phyloP scores from a whole-genome alignment of 2,329 filamentous ascomycete species.

The Curvularia hawaiiensis region DNA sequence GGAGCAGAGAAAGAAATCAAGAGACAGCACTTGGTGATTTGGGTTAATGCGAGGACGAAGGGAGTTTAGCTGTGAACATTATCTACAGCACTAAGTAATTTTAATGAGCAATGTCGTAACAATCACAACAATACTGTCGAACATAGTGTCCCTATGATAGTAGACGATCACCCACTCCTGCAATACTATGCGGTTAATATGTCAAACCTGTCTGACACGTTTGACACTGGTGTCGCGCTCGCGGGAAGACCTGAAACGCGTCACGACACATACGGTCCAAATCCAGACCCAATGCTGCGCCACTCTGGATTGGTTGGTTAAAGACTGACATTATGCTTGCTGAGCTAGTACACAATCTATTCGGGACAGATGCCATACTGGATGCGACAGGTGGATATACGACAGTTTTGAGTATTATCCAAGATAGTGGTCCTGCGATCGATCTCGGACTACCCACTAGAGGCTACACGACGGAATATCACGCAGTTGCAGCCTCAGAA shows the following conservation, averaged over 20 bases:
- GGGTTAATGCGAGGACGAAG: background rate
- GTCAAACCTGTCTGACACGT: conserved; percentile 7
- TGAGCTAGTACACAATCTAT: background rate
- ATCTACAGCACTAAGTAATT: background rate
- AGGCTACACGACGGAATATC: background rate
- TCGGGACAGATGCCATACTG: background rate
- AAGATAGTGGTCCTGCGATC: background rate
- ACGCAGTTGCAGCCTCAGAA: conserved; percentile 4
- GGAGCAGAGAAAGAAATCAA: too few species aligned
- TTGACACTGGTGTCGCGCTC: conserved; percentile 4
- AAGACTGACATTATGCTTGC: background rate
- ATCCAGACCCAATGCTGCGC: background rate
- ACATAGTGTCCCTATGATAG: background rate
- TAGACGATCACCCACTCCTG: background rate
- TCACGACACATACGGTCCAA: conserved; percentile 1
- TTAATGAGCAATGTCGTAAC: background rate
- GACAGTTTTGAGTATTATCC: background rate
- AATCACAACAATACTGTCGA: background rate
- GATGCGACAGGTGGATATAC: background rate
- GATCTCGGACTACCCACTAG: background rate
- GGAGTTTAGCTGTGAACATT: background rate
- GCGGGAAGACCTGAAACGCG: conserved; percentile 11
- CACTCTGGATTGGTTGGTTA: background rate
- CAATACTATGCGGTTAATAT: conserved; percentile 4
- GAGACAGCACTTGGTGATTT: background rate